Base-by-base conservation (phyloP, 768 basidiomycete genomes). In the Rhizopogon vulgaris region DNA sequence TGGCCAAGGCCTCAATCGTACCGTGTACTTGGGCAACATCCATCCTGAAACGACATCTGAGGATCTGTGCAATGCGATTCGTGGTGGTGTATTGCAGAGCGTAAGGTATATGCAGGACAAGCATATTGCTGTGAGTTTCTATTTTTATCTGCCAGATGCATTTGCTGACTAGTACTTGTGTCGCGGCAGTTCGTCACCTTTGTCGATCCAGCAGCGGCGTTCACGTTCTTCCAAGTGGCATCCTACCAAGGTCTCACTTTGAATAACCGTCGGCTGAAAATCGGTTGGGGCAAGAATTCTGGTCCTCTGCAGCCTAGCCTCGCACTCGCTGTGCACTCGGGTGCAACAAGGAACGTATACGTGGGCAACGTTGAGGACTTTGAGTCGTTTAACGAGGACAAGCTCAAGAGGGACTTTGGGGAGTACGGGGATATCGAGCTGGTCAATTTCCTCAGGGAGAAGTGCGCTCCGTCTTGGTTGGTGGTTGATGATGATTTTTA, bases 241-340 rank as follows among this genome's bases (percentile, higher is more conserved):
- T 84, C 86, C 1, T 87, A 84, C 64, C 87, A 93, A 58, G 94
- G 94, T 6, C 74, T 99, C 51, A 91, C 87, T 22, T 75, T 98
- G 53, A 94, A 93, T 74, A 91, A 93, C 69, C 86, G 94, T 39
- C 84, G 94, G 25, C 80, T 98, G 56, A 98, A 97, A 76, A 84
- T 97, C 59, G 94, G 95, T 42, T 99, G 95, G 96, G 95, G 95
- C 52, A 98, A 95, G 79, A 90, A 90, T 63, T 85, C 91, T 14
- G 94, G 93, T 5, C 87, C 93, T 15, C 75, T 95, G 14, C 80
- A 85, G 15, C 87, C 94, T 14, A 80, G 84, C 2, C 77, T 96
- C 37, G 87, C 91, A 27, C 77, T 94, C 56, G 90, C 92, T 0
- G 90, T 99, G 2, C 90, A 94, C 65, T 79, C 84, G 0, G 96